Evolutionary conservation across 2,329 filamentous ascomycete genomes (phyloP).

Genomic region (Claviceps sp.): DNA sequence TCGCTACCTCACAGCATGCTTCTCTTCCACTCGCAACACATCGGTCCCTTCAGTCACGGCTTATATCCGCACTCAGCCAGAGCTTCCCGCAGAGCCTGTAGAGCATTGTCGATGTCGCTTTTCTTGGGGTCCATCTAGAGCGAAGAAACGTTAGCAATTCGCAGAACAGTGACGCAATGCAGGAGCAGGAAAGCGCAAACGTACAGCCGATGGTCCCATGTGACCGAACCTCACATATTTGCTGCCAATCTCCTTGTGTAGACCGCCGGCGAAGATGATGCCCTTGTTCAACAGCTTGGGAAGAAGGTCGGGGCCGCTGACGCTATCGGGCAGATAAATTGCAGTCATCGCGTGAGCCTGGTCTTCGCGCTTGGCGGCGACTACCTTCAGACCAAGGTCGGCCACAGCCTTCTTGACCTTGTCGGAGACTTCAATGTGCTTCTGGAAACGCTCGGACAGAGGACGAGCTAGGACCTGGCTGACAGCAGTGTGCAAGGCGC

Average conservation of each 20-base stretch:
- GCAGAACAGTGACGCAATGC: not conserved
- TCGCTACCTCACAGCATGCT: not conserved
- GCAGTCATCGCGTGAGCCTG: constrained; percentile 98
- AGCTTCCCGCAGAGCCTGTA: constrained; percentile 62
- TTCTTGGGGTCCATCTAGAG: constrained; percentile 57
- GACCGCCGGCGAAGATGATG: constrained; percentile 84
- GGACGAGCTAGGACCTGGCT: constrained; percentile 73
- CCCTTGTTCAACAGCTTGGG: constrained; percentile 76
- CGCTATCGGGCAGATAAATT: constrained; percentile 78
- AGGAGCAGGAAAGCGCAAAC: constrained; percentile 16
- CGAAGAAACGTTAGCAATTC: not conserved
- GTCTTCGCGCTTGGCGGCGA: constrained; percentile 73
- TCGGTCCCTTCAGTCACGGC: constrained; percentile 17
- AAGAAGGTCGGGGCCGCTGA: constrained; percentile 70
- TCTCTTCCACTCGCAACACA: not conserved
- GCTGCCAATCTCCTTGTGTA: constrained; percentile 88
- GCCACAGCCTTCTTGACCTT: constrained; percentile 74
- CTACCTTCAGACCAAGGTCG: constrained; percentile 72
- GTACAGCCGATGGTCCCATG: constrained; percentile 84
- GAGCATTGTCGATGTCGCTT: constrained; percentile 71
- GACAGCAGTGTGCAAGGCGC: constrained; percentile 80
- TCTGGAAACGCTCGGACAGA: constrained; percentile 68
- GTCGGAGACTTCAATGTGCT: constrained; percentile 66
- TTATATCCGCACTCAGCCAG: constrained; percentile 60
- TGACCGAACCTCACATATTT: constrained; percentile 95